phyloP scores from a whole-genome alignment of 352 stramenopile genomes.

The Globisporangium takayamanum region DNA sequence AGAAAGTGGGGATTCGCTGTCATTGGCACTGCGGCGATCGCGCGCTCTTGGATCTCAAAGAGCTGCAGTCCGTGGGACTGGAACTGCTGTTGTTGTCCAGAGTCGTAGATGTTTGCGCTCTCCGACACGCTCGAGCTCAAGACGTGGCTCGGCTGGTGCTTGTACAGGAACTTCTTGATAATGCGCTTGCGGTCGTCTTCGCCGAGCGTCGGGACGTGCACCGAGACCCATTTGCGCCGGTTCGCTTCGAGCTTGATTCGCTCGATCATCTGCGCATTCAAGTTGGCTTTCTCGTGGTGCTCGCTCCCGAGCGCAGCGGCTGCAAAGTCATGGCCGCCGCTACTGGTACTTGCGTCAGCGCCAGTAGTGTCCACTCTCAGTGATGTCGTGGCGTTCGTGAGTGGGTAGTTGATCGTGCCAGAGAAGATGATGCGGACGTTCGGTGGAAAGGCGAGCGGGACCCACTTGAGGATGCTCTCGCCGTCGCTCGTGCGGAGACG shows the following conservation, averaged over 20 bases:
- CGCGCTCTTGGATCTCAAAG: conserved; percentile 75
- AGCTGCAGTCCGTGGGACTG: conserved; percentile 33
- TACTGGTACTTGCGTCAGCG: not conserved
- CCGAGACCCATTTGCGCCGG: conserved; percentile 65
- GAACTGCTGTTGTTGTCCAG: not conserved
- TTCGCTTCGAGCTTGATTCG: conserved; percentile 79
- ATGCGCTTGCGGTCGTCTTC: conserved; percentile 58
- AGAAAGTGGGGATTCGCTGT: conserved; percentile 55
- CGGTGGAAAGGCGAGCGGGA: conserved; percentile 80
- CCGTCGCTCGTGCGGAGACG: conserved; percentile 79
- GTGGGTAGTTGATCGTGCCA: conserved; percentile 43
- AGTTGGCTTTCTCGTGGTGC: conserved; percentile 48
- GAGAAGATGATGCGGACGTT: conserved; percentile 88
- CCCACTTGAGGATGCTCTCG: conserved; percentile 89
- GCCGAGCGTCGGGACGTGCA: conserved; percentile 46
- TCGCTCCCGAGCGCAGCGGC: conserved; percentile 23
- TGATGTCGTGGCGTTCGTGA: conserved; percentile 13
- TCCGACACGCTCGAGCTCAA: conserved; percentile 6
- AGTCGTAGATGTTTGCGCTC: not conserved
- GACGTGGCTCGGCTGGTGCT: conserved; percentile 11
- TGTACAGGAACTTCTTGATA: conserved; percentile 58
- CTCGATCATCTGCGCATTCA: conserved; percentile 76
- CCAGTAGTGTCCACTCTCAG: not conserved
- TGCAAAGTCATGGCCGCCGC: not conserved
- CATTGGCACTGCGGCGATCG: conserved; percentile 48